Base-by-base conservation (phyloP, 2,329 filamentous ascomycete genomes). In the Fusarium sororula region DNA sequence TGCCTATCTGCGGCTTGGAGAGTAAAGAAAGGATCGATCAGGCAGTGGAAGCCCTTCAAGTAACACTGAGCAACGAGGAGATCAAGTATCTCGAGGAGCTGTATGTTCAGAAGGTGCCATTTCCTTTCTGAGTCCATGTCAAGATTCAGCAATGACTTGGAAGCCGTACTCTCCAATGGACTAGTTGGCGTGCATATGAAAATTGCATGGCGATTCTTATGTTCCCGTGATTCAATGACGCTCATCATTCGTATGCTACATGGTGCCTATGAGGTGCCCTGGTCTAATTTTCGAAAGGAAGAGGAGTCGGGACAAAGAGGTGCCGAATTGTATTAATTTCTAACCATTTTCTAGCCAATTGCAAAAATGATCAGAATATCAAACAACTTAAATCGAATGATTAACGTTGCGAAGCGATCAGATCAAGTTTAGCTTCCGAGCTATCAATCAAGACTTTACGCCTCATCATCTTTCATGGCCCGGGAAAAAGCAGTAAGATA, bases 341-440 rank as follows among this genome's bases (percentile, higher is more conserved):
- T 18, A n/a, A 14, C 3, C 1, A 14, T 30, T 18, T 11, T 28
- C 4, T 14, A 18, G 24, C 35, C 35, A 55, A 55, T 41, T n/a
- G 12, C 1, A 18, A 30, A 28, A 54, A 10, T 38, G 5, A 10
- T 38, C 1, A 3, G 11, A 18, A 10, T 41, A 30, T n/a, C 4
- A 1, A 28, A 9, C 3, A 10, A 28, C 14, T 28, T 17, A 2
- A 9, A 15, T 26, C 24, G 7, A 9, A 22, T 18, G 35, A 22
- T 28, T 10, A 6, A 38, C 11, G 14, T 18, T 30, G 11, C 7
- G 12, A 55, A 7, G 11, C 20, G 26, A 10, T 55, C 51, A 1
- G 37, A 42, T 42, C 51, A 14, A 55, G 51, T 30, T 55, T 55
- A 55, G 51, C 51, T 55, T 55, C 35, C 51, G 51, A 55, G 51